These are phyloP conservation scores for Phialophora macrospora DNA, from an alignment of 2,329 filamentous ascomycete genomes.

Conservation along the genomic window DNA sequence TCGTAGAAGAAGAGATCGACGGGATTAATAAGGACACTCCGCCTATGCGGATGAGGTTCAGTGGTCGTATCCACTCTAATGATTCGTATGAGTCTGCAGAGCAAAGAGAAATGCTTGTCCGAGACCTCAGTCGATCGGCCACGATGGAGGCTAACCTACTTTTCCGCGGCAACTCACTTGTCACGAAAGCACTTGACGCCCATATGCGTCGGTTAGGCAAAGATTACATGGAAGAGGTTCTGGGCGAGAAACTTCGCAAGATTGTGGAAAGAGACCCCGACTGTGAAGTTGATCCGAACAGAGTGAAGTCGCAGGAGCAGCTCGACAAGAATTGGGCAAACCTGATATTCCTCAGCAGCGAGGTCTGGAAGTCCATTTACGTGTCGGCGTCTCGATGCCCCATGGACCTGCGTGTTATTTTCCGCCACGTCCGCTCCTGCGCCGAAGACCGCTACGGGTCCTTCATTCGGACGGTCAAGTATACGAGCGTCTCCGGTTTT, in stretches of 20 bases:
- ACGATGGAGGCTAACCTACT: conserved; percentile 86
- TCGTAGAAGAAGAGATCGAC: conserved; percentile 97
- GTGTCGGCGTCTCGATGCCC: conserved; percentile 76
- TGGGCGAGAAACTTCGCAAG: conserved; percentile 82
- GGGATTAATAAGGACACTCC: conserved; percentile 82
- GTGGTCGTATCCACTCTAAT: conserved; percentile 67
- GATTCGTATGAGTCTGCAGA: conserved; percentile 62
- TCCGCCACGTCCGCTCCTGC: conserved; percentile 89
- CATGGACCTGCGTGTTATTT: conserved; percentile 78
- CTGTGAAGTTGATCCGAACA: conserved; percentile 93
- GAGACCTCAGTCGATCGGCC: conserved; percentile 68
- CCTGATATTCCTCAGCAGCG: conserved; percentile 75
- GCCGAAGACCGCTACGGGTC: conserved; percentile 94
- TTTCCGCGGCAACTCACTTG: conserved; percentile 90
- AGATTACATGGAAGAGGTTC: conserved; percentile 85
- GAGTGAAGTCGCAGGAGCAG: conserved; percentile 69
- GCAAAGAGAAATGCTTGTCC: conserved; percentile 65
- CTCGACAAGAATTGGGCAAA: conserved; percentile 81
- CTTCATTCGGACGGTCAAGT: conserved; percentile 84
- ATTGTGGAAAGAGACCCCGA: conserved; percentile 90
- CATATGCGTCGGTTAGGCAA: conserved; percentile 95
- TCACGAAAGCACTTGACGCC: conserved; percentile 90
- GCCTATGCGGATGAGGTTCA: conserved; percentile 65
- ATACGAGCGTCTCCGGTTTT: conserved; percentile 94
- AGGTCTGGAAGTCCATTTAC: conserved; percentile 83